Base-by-base conservation (phyloP, 2,329 filamentous ascomycete genomes). In the Calonectria leucothoes region DNA sequence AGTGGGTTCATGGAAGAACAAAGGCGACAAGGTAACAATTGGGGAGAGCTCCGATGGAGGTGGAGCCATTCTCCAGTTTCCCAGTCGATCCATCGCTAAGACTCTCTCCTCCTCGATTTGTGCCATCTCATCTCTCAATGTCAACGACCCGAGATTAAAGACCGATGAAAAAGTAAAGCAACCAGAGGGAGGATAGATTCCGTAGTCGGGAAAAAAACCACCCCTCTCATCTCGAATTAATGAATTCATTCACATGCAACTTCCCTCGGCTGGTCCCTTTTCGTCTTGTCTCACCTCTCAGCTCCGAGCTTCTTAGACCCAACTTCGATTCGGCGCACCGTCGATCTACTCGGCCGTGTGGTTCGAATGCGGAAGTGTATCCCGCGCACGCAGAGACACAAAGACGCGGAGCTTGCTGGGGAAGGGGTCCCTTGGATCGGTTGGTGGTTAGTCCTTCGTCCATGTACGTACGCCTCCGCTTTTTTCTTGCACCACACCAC, bases 261-360 rank as follows among this genome's bases (percentile, higher is more conserved):
- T 57, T 57, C 39, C 59, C 49, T 61, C 55, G 55, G 35, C n/a
- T 59, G 25, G 20, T 23, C 39, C 52, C 33, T 59, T 51, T 37
- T 68, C 29, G n/a, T 55, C 64, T 48, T 29, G 52, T 63, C 37
- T n/a, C 10, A 45, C 2, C 8, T n/a, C 42, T 55, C 55, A 37
- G 55, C 67, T 69, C 23, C 39, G 42, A 14, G 29, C 27, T 14
- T 74, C 75, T 75, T 65, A 64, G 61, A 45, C 75, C 55, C 29
- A 66, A 33, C 33, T 37, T 31, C 71, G 74, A 48, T 51, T 61
- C 35, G 55, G 31, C 74, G 55, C 74, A 69, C 68, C 74, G 76
- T 78, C 76, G 77, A 78, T 76, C 77, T 61, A 67, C 66, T 79
- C 78, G 78, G 78, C 31, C 49, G 75, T 79, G 78, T 78, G 78